phyloP scores from a whole-genome alignment of 371 early-diverging fungal genomes.

The Chytridium lagenaria region DNA sequence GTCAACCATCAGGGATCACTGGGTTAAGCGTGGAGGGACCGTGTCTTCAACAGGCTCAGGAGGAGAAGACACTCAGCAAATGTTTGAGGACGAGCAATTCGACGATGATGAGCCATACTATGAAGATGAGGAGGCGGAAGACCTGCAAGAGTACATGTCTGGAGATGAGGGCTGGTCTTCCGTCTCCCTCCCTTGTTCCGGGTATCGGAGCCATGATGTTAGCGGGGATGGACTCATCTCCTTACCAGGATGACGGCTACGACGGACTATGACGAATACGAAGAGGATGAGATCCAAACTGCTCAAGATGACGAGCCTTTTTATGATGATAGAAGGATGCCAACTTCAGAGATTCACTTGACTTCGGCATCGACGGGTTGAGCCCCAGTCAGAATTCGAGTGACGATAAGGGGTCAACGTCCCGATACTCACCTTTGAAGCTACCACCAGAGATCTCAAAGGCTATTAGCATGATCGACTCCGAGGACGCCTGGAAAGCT shows the following conservation, averaged over 20 bases:
- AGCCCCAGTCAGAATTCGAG: too few species aligned
- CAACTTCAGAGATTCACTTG: not conserved
- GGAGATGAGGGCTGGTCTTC: conserved; percentile 6
- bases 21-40: not conserved
- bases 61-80: not conserved
- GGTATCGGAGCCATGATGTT: conserved; percentile 15
- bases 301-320: not conserved
- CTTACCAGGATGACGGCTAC: not conserved
- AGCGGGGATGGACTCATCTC: not conserved
- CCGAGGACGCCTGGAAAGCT: conserved; percentile 14
- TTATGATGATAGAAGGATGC: not conserved
- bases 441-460: not conserved
- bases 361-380: not conserved
- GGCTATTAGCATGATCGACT: not conserved
- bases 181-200: conserved; percentile 4
- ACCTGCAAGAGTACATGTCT: not conserved
- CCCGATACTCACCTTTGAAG: not conserved
- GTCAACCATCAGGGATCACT: not conserved
- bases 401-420: not conserved
- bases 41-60: not conserved
- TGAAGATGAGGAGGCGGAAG: not conserved
- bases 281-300: not conserved
- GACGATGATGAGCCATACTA: not conserved
- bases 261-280: conserved; percentile 4
- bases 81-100: not conserved